phyloP scores from a whole-genome alignment of 495 filamentous ascomycete species.

The Hyaloscypha bicolor region DNA sequence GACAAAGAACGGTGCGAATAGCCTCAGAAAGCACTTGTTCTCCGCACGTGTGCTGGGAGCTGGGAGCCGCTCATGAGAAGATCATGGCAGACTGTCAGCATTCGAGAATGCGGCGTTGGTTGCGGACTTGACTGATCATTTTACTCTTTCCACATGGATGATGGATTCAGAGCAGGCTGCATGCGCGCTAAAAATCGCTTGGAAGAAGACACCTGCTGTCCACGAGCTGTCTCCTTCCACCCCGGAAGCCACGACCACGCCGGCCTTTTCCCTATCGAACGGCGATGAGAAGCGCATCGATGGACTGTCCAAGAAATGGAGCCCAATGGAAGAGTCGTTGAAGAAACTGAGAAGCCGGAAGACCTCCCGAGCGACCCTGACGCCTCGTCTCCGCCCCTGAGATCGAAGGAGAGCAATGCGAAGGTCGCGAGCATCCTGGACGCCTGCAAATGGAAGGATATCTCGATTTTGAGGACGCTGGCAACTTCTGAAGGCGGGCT shows the following conservation, averaged over 20 bases:
- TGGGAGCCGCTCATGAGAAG: not conserved
- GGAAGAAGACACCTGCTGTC: not conserved
- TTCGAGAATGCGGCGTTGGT: constrained; percentile 14
- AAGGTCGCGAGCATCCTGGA: constrained; percentile 56
- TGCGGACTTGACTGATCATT: constrained; percentile 24
- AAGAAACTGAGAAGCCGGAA: constrained; percentile 18
- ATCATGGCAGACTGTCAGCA: constrained; percentile 12
- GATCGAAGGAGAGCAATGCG: constrained; percentile 5
- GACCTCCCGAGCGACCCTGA: constrained; percentile 1
- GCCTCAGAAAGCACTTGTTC: not conserved
- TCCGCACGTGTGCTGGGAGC: not conserved
- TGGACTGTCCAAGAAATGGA: constrained; percentile 29
- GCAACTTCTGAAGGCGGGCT: constrained; percentile 78
- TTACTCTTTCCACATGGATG: constrained; percentile 17
- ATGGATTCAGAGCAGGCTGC: constrained; percentile 14
- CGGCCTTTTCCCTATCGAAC: not conserved
- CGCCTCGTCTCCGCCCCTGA: not conserved
- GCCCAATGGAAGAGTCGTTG: constrained; percentile 22
- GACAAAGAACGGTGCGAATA: not conserved
- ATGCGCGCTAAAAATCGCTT: not conserved
- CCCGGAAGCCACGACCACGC: not conserved
- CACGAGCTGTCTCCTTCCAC: not conserved
- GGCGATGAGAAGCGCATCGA: constrained; percentile 22
- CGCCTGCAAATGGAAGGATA: constrained; percentile 68
- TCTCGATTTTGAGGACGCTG: constrained; percentile 61